These are phyloP conservation scores for Fomitopsis betulina DNA, from an alignment of 1,284 basidiomycete genomes.

Conservation along the genomic window DNA sequence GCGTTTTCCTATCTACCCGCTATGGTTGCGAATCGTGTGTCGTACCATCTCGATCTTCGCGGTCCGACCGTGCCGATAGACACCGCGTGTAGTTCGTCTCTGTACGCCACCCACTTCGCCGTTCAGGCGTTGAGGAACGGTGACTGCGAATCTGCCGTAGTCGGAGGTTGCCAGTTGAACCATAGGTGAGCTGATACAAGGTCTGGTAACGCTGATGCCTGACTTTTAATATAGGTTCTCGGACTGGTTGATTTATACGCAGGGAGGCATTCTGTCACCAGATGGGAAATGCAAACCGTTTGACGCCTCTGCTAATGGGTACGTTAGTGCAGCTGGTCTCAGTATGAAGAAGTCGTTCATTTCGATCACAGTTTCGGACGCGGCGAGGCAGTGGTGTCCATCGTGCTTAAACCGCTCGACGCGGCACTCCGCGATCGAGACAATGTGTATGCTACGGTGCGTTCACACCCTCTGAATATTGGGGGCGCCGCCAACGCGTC, in stretches of 20 bases:
- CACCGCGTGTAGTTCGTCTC: slow-evolving; percentile 45
- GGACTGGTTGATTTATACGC: slow-evolving; percentile 27
- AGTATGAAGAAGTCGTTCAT: neutral
- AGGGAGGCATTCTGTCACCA: slow-evolving; percentile 33
- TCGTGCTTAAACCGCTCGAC: slow-evolving; percentile 24
- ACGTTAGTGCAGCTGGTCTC: neutral
- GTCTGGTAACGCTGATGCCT: neutral
- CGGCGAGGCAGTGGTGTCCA: slow-evolving; percentile 20
- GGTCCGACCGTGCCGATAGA: slow-evolving; percentile 45
- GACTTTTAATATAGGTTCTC: slow-evolving; percentile 10
- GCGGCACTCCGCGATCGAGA: slow-evolving; percentile 23
- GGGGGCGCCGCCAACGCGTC: neutral
- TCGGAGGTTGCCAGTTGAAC: slow-evolving; percentile 40
- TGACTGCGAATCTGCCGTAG: slow-evolving; percentile 45
- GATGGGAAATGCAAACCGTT: slow-evolving; percentile 48
- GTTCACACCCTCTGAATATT: neutral
- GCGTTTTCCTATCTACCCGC: slow-evolving; percentile 32
- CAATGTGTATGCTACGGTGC: slow-evolving; percentile 24
- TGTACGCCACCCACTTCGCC: slow-evolving; percentile 44
- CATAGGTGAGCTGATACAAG: neutral
- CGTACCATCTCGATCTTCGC: slow-evolving; percentile 43
- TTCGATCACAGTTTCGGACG: slow-evolving; percentile 17
- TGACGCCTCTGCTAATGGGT: slow-evolving; percentile 44
- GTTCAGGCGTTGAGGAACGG: slow-evolving; percentile 38
- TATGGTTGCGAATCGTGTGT: slow-evolving; percentile 43